Evolutionary conservation across 495 filamentous ascomycete genomes (phyloP).

Genomic region (Aspergillus panamensis): DNA sequence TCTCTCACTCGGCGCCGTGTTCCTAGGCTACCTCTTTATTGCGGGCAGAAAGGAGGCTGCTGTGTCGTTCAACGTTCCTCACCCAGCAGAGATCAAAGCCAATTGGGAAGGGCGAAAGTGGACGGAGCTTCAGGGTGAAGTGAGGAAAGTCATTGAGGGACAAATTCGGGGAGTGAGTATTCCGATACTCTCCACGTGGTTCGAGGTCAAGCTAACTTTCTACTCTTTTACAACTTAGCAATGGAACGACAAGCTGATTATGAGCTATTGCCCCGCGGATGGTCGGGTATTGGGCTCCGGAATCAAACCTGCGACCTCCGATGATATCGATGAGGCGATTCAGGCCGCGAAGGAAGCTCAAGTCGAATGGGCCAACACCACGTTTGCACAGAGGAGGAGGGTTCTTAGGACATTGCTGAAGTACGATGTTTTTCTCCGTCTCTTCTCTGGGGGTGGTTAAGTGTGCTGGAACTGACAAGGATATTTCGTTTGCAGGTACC

Average conservation of each 20-base stretch:
- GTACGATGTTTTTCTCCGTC: constrained; percentile 35
- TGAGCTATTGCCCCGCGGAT: constrained; percentile 84
- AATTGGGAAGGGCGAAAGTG: constrained; percentile 59
- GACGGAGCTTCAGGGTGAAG: constrained; percentile 44
- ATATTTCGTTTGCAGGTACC: constrained; percentile 44
- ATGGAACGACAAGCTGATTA: constrained; percentile 43
- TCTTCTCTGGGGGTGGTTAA: not conserved
- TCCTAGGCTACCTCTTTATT: constrained; percentile 38
- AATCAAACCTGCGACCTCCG: constrained; percentile 72
- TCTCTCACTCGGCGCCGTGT: constrained; percentile 34
- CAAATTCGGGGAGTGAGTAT: constrained; percentile 41
- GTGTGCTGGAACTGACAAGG: constrained; percentile 1
- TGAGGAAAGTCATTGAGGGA: constrained; percentile 45
- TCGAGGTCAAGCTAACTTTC: constrained; percentile 2
- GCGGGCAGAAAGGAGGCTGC: constrained; percentile 43
- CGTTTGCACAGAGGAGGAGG: constrained; percentile 70
- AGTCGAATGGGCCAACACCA: constrained; percentile 72
- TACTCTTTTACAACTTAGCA: constrained; percentile 23
- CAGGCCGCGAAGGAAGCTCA: constrained; percentile 72
- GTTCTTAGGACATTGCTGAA: constrained; percentile 80
- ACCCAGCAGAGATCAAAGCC: constrained; percentile 54
- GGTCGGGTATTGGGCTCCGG: constrained; percentile 72
- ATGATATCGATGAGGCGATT: constrained; percentile 78
- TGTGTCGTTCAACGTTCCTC: constrained; percentile 54
- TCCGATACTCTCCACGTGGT: not conserved